A percentile compares a stretch with the other conserved stretches of the same genome.
Evolutionary conservation across 2,329 filamentous ascomycete genomes (phyloP).

Genomic region (Aspergillus oerlinghausenensis): DNA sequence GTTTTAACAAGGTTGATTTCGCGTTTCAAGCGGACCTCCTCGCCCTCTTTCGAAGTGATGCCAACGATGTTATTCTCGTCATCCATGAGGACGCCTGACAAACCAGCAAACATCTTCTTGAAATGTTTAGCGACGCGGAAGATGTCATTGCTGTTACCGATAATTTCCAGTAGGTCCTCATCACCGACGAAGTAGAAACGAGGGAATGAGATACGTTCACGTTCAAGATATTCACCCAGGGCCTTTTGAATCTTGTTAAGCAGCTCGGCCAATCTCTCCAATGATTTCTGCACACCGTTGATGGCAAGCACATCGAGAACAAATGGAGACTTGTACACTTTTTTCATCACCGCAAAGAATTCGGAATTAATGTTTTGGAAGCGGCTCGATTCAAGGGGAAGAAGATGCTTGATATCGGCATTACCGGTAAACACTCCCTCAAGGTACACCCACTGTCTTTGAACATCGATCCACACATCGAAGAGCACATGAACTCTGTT

Average conservation of each 20-base stretch:
- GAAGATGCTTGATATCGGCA: conserved; percentile 94
- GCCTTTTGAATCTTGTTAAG: conserved; percentile 99
- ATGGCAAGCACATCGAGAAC: conserved; percentile 96
- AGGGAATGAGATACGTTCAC: conserved; percentile 94
- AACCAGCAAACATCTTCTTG: conserved; percentile 99
- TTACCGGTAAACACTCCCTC: conserved; percentile 99
- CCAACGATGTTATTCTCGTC: conserved; percentile 86
- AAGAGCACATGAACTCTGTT: conserved; percentile 97
- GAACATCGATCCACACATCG: conserved; percentile 99
- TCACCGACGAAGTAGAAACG: conserved; percentile 99
- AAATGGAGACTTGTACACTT: conserved; percentile 93
- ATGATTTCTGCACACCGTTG: conserved; percentile 87
- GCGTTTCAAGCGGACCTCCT: conserved; percentile 80
- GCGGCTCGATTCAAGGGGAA: conserved; percentile 91
- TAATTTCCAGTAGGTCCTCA: conserved; percentile 96
- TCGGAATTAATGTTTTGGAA: conserved; percentile 99
- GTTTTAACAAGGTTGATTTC: conserved; percentile 90
- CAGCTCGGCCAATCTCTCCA: conserved; percentile 92
- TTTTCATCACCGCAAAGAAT: conserved; percentile 99
- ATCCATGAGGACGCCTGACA: conserved; percentile 85
- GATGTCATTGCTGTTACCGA: conserved; percentile 98
- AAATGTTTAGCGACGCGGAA: conserved; percentile 96
- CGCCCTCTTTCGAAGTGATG: conserved; percentile 92
- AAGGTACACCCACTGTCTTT: conserved; percentile 98
- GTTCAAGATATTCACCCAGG: conserved; percentile 95